phyloP scores from a whole-genome alignment of 2,329 filamentous ascomycete genomes.

The Aspergillus calidoustus region DNA sequence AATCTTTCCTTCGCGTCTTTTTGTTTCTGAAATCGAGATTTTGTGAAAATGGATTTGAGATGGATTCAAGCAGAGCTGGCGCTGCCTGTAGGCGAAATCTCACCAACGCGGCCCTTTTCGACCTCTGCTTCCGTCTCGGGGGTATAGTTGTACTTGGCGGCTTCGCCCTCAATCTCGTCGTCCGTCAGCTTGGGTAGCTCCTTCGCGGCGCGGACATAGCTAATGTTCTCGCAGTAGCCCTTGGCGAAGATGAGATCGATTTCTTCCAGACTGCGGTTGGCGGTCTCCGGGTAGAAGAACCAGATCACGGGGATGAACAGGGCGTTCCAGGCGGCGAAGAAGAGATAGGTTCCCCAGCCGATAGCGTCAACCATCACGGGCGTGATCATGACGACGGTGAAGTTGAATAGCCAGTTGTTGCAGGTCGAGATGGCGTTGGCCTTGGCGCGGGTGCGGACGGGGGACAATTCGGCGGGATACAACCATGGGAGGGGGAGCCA shows the following conservation, averaged over 20 bases:
- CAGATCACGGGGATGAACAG: conserved; percentile 57
- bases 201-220: conserved; percentile 39
- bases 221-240: conserved; percentile 49
- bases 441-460: conserved; percentile 60
- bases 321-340: conserved; percentile 48
- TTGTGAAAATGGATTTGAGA: no score
- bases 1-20: neutral
- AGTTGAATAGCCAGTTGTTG: conserved; percentile 62
- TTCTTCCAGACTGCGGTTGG: conserved; percentile 49
- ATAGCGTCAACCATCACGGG: conserved; percentile 47
- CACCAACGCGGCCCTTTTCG: conserved; percentile 25
- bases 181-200: conserved; percentile 41
- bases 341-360: conserved; percentile 50
- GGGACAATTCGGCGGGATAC: conserved; percentile 57
- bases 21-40: neutral
- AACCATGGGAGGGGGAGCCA: conserved; percentile 68
- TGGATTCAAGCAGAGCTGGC: conserved; percentile 12
- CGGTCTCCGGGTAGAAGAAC: conserved; percentile 60
- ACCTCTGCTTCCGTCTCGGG: conserved; percentile 27
- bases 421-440: conserved; percentile 60
- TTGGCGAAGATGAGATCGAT: conserved; percentile 52
- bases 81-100: conserved; percentile 15
- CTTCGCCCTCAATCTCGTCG: conserved; percentile 41
- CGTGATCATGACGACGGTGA: conserved; percentile 58
- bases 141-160: conserved; percentile 37